Percentiles rank a stretch among this genome's conserved stretches.
These are phyloP conservation scores for Epichloe elymi DNA, from an alignment of 2,329 filamentous ascomycete genomes.

Conservation along the genomic window DNA sequence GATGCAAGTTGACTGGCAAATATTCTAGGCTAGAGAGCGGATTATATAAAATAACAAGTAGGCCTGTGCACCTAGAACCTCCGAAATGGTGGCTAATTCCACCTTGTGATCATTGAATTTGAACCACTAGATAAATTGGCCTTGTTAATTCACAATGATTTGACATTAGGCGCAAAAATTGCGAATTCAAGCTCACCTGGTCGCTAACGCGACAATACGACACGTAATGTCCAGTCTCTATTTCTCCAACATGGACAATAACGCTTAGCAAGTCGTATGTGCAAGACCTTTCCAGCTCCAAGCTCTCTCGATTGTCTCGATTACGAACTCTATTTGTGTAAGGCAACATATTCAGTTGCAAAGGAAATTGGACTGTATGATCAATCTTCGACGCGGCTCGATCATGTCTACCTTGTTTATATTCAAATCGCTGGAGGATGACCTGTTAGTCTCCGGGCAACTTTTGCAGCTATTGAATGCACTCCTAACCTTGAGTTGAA, in stretches of 20 bases:
- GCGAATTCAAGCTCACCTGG: slow-evolving; percentile 26
- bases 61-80: slow-evolving; percentile 75
- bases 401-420: slow-evolving; percentile 50
- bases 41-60: slow-evolving; percentile 85
- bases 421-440: slow-evolving; percentile 51
- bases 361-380: slow-evolving; percentile 71
- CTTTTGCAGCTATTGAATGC: neutral
- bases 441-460: neutral
- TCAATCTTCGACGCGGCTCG: slow-evolving; percentile 75
- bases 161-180: slow-evolving; percentile 5
- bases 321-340: slow-evolving; percentile 60
- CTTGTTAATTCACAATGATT: neutral
- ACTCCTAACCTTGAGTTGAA: slow-evolving; percentile 69
- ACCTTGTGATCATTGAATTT: slow-evolving; percentile 93
- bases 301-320: slow-evolving; percentile 36
- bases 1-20: neutral
- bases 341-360: slow-evolving; percentile 79
- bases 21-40: slow-evolving; percentile 35
- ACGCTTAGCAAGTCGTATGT: slow-evolving; percentile 82
- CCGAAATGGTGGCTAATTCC: slow-evolving; percentile 66
- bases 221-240: slow-evolving; percentile 85
- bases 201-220: slow-evolving; percentile 77
- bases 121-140: slow-evolving; percentile 54
- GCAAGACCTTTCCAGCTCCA: slow-evolving; percentile 51
- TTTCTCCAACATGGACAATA: slow-evolving; percentile 84